phyloP scores from a whole-genome alignment of 306 rosid genomes.

The Chamaecrista fasciculata region DNA sequence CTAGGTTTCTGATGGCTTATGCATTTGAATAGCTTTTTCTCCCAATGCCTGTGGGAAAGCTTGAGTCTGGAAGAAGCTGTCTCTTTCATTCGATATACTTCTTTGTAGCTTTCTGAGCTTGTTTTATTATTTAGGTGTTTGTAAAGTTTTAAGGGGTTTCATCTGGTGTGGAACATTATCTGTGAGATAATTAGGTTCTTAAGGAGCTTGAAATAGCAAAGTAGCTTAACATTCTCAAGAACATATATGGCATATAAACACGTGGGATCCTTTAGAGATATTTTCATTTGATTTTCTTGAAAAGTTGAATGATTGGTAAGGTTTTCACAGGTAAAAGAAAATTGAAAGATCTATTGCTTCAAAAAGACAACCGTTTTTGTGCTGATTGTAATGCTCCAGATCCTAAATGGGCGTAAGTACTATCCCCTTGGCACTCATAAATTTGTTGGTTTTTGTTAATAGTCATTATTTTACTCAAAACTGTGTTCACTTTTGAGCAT shows the following conservation, averaged over 20 bases:
- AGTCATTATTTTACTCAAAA: constrained; percentile 19
- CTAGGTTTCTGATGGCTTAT: neutral
- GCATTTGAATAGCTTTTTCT: neutral
- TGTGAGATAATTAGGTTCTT: neutral
- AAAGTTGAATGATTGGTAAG: constrained; percentile 29
- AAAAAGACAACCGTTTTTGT: constrained; percentile 74
- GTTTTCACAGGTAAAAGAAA: constrained; percentile 71
- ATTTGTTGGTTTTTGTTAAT: constrained; percentile 7
- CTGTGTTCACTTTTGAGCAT: neutral
- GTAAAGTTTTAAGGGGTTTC: constrained; percentile 8
- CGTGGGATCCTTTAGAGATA: neutral
- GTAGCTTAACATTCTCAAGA: constrained; percentile 23
- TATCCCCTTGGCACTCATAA: neutral
- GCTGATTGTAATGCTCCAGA: constrained; percentile 94
- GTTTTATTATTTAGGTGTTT: neutral
- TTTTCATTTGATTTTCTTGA: constrained; percentile 25
- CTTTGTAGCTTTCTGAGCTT: constrained; percentile 9
- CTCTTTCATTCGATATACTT: constrained; percentile 2
- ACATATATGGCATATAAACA: neutral
- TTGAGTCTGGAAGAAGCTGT: neutral
- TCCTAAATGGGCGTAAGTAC: constrained; percentile 99
- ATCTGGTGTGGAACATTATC: constrained; percentile 10
- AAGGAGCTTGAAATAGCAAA: neutral
- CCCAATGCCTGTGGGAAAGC: neutral
- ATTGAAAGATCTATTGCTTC: constrained; percentile 69